phyloP scores from a whole-genome alignment of 1,284 basidiomycete species.

The Moesziomyces globuligerus region DNA sequence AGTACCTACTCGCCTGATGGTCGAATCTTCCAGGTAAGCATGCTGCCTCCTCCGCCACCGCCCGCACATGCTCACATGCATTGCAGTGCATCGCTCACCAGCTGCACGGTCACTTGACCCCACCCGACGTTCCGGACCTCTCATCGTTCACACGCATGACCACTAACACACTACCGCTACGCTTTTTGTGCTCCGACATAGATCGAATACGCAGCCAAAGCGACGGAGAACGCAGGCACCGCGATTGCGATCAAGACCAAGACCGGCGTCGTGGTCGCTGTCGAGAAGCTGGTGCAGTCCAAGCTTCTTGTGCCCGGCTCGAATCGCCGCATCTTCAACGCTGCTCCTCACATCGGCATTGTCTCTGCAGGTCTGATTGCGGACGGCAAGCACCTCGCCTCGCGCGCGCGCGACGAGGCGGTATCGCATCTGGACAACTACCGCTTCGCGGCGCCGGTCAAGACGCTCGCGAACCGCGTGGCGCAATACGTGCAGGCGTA shows the following conservation, averaged over 20 bases:
- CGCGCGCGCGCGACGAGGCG: conserved; percentile 86
- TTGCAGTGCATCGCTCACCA: too few relatives aligned
- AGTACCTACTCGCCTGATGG: conserved; percentile 99
- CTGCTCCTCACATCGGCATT: conserved; percentile 92
- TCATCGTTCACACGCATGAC: too few relatives aligned
- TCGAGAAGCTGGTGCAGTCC: conserved; percentile 97
- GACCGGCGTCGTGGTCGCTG: conserved; percentile 87
- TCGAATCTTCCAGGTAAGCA: conserved; percentile 82
- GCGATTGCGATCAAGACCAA: conserved; percentile 82
- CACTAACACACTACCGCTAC: too few relatives aligned
- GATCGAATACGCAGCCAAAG: conserved; percentile 99
- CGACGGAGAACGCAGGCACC: conserved; percentile 94
- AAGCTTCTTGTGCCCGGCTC: conserved; percentile 93
- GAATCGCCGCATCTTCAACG: conserved; percentile 90
- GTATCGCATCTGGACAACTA: conserved; percentile 80
- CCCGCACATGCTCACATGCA: too few relatives aligned
- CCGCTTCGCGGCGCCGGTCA: conserved; percentile 80
- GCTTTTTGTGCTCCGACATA: conserved; percentile 9
- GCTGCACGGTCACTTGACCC: too few relatives aligned
- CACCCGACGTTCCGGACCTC: too few relatives aligned
- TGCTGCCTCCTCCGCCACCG: neutral
- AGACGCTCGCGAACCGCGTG: conserved; percentile 85
- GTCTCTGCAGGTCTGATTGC: conserved; percentile 86
- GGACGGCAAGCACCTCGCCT: conserved; percentile 89
- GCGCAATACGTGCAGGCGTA: conserved; percentile 92